Percentiles rank a stretch among this genome's conserved stretches.
phyloP scores from a whole-genome alignment of 352 stramenopile species.

The Elongisporangium prolatum region DNA sequence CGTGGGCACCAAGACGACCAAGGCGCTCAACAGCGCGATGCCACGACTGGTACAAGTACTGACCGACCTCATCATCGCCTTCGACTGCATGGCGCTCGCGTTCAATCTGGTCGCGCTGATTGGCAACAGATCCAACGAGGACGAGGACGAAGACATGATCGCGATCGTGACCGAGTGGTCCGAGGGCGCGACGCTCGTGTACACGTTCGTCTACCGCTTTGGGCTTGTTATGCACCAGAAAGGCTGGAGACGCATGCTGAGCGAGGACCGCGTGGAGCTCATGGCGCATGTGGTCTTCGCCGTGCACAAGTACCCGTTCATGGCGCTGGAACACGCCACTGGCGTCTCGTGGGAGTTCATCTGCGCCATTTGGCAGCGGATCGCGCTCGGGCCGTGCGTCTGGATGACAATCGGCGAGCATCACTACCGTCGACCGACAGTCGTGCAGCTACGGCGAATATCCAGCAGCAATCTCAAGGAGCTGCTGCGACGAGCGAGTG shows the following conservation, averaged over 20 bases:
- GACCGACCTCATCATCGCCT: conserved; percentile 22
- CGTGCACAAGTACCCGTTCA: conserved; percentile 31
- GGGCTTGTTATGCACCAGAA: conserved; percentile 3
- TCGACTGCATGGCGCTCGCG: conserved; percentile 6
- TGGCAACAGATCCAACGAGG: conserved; percentile 1
- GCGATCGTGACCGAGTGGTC: conserved; percentile 14
- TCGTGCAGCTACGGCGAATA: not conserved
- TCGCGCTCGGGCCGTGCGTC: conserved; percentile 21
- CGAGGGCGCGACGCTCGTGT: conserved; percentile 23
- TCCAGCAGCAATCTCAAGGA: conserved; percentile 1
- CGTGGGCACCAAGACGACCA: conserved; percentile 4
- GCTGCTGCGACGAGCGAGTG: not conserved
- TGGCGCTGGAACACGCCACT: conserved; percentile 16
- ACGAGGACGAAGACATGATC: not conserved
- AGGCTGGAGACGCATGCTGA: conserved; percentile 10
- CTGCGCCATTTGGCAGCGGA: conserved; percentile 28
- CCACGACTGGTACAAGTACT: conserved; percentile 5
- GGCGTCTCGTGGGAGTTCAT: conserved; percentile 20
- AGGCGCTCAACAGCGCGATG: not conserved
- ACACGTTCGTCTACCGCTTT: conserved; percentile 31
- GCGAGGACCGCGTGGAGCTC: conserved; percentile 24
- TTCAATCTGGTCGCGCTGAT: conserved; percentile 8
- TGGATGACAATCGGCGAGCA: conserved; percentile 34
- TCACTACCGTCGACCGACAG: conserved; percentile 7
- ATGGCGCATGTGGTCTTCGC: conserved; percentile 26